Conservation (phyloP, 768 basidiomycete species). For the Auriculariales sp. region DNA sequence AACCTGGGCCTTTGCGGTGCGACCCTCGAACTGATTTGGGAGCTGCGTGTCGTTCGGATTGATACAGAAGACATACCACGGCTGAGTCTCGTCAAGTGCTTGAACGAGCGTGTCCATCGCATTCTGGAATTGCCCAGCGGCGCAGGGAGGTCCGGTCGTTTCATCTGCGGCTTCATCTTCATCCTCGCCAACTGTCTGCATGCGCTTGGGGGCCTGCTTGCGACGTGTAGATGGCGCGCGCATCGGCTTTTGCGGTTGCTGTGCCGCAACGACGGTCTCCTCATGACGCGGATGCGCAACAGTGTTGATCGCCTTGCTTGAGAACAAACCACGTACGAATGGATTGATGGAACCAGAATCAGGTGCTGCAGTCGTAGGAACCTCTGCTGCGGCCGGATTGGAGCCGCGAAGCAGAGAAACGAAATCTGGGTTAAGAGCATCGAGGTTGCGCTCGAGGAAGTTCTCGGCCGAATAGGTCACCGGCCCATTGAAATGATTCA, state of each 20-base stretch:
- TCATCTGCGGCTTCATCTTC: conserved; percentile 19
- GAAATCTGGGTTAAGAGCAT: conserved; percentile 85
- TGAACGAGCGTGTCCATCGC: conserved; percentile 78
- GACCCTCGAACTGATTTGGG: conserved; percentile 85
- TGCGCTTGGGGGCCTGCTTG: conserved; percentile 56
- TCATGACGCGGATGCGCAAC: conserved; percentile 86
- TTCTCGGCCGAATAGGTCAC: conserved; percentile 85
- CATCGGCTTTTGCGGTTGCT: conserved; percentile 89
- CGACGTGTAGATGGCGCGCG: conserved; percentile 80
- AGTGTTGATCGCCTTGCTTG: conserved; percentile 77
- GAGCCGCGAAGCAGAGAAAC: conserved; percentile 70
- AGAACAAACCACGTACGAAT: conserved; percentile 84
- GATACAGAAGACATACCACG: conserved; percentile 86
- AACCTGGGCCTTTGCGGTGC: conserved; percentile 86
- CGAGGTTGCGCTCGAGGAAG: conserved; percentile 80
- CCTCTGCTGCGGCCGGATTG: not conserved
- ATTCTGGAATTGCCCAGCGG: conserved; percentile 77
- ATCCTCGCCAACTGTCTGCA: conserved; percentile 39
- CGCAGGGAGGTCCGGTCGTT: conserved; percentile 40
- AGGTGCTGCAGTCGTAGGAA: conserved; percentile 12
- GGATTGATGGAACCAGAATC: conserved; percentile 69
- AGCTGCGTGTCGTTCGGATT: conserved; percentile 93
- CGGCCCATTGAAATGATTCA: conserved; percentile 83
- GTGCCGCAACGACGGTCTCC: conserved; percentile 89
- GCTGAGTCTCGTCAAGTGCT: conserved; percentile 77